Conservation (phyloP, 73 alveolate species). For the Tetrahymena malaccensis region DNA sequence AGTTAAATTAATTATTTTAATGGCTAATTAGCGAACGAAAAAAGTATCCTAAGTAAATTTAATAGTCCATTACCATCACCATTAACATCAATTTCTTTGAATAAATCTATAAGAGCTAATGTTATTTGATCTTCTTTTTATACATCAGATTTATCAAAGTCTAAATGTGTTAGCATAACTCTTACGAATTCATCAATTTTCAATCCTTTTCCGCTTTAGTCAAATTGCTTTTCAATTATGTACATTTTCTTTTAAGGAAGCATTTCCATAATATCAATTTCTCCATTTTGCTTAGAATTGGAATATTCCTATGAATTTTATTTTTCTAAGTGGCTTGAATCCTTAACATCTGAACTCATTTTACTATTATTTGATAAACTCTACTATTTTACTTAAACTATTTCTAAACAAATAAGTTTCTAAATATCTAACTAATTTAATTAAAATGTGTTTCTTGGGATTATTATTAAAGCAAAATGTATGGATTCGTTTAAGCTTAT, state of each 20-base stretch:
- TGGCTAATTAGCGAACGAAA: too few relatives aligned
- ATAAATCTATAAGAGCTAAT: slow-evolving; percentile 81
- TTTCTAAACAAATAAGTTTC: not conserved
- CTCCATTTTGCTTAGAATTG: not conserved
- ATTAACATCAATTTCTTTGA: slow-evolving; percentile 92
- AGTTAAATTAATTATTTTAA: too few relatives aligned
- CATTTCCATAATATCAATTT: slow-evolving; percentile 37
- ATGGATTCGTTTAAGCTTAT: not conserved
- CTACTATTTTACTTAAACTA: not conserved
- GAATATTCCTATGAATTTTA: not conserved
- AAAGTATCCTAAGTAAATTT: not conserved
- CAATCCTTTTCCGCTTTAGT: slow-evolving; percentile 18
- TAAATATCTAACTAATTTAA: not conserved
- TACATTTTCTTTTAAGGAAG: slow-evolving; percentile 27
- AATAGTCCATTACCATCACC: slow-evolving; percentile 59
- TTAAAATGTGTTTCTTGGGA: not conserved
- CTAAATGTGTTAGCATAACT: slow-evolving; percentile 90
- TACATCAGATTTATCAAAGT: slow-evolving; percentile 22
- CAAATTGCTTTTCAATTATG: slow-evolving; percentile 19
- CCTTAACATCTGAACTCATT: not conserved
- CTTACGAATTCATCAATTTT: slow-evolving; percentile 57
- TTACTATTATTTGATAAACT: not conserved
- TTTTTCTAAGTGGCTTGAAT: not conserved
- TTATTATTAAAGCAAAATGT: not conserved
- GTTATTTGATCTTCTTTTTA: slow-evolving; percentile 71